These are phyloP conservation scores for Neonectria ditissima DNA, from an alignment of 2,329 filamentous ascomycete species.

Conservation along the genomic window DNA sequence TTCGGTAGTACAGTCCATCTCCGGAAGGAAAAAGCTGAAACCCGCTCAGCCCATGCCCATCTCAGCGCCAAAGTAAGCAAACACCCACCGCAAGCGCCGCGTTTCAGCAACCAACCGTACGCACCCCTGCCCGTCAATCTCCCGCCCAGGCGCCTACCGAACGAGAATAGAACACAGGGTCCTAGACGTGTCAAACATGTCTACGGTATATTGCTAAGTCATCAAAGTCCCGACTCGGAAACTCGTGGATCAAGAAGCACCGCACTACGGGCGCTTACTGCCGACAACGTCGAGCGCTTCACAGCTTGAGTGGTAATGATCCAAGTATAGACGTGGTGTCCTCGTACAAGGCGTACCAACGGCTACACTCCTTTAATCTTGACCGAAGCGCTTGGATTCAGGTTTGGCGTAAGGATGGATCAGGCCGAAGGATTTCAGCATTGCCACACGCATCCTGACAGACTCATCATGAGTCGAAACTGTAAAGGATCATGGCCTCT, in stretches of 20 bases:
- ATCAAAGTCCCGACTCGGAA: not conserved
- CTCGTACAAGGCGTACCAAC: not conserved
- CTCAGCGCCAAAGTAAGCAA: constrained; percentile 26
- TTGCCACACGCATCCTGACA: not conserved
- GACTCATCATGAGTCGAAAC: not conserved
- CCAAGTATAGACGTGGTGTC: not conserved
- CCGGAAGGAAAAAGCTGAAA: constrained; percentile 8
- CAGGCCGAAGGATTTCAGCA: not conserved
- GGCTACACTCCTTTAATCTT: not conserved
- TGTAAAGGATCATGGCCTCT: constrained; percentile 7
- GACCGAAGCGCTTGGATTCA: not conserved
- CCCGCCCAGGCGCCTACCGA: constrained; percentile 12
- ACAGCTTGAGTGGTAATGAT: not conserved
- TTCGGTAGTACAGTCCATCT: not conserved
- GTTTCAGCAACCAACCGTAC: constrained; percentile 25
- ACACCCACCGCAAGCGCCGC: constrained; percentile 16
- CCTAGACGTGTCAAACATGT: not conserved
- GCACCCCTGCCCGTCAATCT: constrained; percentile 10
- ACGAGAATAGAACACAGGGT: constrained; percentile 15
- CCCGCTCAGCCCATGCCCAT: constrained; percentile 9
- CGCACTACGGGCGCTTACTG: constrained; percentile 11
- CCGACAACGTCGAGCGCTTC: not conserved
- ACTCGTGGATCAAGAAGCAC: not conserved
- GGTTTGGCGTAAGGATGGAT: no score
- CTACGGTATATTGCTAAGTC: not conserved